Conservation (phyloP, 331 rosid species). For the Acacia pycnantha region DNA sequence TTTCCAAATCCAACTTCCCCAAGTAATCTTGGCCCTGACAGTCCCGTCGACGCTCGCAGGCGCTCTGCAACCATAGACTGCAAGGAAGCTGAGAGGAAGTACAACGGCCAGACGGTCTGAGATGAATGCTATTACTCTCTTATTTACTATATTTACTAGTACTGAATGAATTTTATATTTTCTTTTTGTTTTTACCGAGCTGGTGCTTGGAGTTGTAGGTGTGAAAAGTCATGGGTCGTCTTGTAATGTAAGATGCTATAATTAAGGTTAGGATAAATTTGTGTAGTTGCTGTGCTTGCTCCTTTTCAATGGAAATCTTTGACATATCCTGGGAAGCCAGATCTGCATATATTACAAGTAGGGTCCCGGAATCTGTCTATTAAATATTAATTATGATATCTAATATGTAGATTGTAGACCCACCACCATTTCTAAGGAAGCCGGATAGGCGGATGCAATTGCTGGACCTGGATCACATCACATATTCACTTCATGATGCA, state of each 20-base stretch:
- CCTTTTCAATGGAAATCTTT: background rate
- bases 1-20: background rate
- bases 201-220: background rate
- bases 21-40: background rate
- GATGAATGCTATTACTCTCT: background rate
- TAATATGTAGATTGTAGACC: background rate
- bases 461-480: too few species aligned
- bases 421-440: background rate
- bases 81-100: conserved; percentile 24
- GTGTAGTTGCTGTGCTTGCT: background rate
- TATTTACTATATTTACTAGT: background rate
- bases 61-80: conserved; percentile 18
- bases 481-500: background rate
- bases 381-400: background rate
- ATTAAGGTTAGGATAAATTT: background rate
- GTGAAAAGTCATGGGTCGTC: background rate
- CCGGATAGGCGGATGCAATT: background rate
- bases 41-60: background rate
- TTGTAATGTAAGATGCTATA: background rate
- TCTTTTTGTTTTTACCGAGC: background rate
- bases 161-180: background rate
- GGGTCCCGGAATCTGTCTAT: background rate
- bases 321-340: background rate
- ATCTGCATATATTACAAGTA: background rate
- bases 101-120: conserved; percentile 23